Base-by-base conservation (phyloP, 2,329 filamentous ascomycete species). In the Exophiala phaeomuriformis region DNA sequence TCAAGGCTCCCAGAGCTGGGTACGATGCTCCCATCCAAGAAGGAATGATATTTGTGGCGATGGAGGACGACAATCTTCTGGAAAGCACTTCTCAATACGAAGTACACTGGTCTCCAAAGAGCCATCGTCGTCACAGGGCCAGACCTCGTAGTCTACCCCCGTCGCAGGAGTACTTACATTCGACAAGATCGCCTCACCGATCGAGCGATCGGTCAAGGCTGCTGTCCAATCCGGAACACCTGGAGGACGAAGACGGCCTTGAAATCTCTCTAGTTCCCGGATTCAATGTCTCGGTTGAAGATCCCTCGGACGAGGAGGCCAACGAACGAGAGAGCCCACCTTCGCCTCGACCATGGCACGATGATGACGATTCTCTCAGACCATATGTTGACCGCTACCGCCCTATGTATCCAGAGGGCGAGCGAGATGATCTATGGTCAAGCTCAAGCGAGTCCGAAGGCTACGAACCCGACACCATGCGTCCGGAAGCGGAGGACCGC, bases 41-140 rank as follows among this genome's bases (percentile, higher is more conserved):
- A 77, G 91, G 93, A 42, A 85, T 96, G 78, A 81, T 97, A 1
- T 96, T 96, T 65, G 79, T 97, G 30, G 81, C 88, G 43, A 95
- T 96, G 90, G 80, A 83, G 39, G 80, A 84, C 36, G 83, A 94
- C 61, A 84, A 93, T 56, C 73, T 93, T 1, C 71, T 93, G 41
- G 79, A 76, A 19, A 79, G 84, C 53, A 93, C 88, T 7, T 79
- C 85, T 4, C 78, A 83, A 56, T 91, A 91, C 66, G 81, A 88
- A 61, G 84, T 91, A 29, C 81, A 85, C 61, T 88, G 86, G 63
- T 69, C 73, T 12, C 64, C 64, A 43, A 62, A 60, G n/a, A 62
- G 60, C 33, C 64, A 63, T 49, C 63, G 65, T 47, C 58, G 63
- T 47, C 65, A 66, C 45, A 66, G 66, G 33, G 46, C 50, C 29